Base-by-base conservation (phyloP, 768 basidiomycete genomes). In the Nevesoporus exiguus region DNA sequence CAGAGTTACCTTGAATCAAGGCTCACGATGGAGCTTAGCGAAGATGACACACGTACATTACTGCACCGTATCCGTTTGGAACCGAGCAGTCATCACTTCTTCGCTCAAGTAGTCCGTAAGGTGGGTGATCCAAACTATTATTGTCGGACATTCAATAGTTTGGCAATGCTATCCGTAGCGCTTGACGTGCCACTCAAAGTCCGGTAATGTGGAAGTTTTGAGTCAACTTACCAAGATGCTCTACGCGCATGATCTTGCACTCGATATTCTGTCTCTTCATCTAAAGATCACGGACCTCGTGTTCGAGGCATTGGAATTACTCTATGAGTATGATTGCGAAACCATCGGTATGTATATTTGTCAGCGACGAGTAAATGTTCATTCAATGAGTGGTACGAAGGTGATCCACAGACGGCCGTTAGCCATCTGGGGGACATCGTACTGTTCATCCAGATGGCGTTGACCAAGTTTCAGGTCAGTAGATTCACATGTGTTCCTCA, bases 321-420 rank as follows among this genome's bases (percentile, higher is more conserved):
- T 90, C 40, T 81, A 88, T 52, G 78, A 83, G 39, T 90, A 87
- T 60, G 88, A 90, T 61, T 90, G 86, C 57, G 89, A 90, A 63
- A 85, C 83, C 21, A 85, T 92, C 30, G 90, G 90, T 87, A 66
- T 24, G 85, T 74, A 52, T 34, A 30, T 59, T 55, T 21, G 29
- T 37, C 14, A 37, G 40, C 10, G 27, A 40, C 17, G 15, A n/a
- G 25, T 24, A 31, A 25, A 43, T 46, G 36, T 9, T 43, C 34
- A 36, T 29, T 48, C 10, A 13, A 15, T 5, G 33, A 36, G 11
- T 34, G 54, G 34, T 34, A 17, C 19, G 51, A 57, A 92, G 90
- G 90, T 44, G 90, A 92, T 68, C 90, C 90, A 17, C 90, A 91
- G 68, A 87, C 85, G 17, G 90, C 90, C 5, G 80, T 91, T 36